These are phyloP conservation scores for Xylaria sp. DNA, from an alignment of 2,329 filamentous ascomycete species.

Conservation along the genomic window DNA sequence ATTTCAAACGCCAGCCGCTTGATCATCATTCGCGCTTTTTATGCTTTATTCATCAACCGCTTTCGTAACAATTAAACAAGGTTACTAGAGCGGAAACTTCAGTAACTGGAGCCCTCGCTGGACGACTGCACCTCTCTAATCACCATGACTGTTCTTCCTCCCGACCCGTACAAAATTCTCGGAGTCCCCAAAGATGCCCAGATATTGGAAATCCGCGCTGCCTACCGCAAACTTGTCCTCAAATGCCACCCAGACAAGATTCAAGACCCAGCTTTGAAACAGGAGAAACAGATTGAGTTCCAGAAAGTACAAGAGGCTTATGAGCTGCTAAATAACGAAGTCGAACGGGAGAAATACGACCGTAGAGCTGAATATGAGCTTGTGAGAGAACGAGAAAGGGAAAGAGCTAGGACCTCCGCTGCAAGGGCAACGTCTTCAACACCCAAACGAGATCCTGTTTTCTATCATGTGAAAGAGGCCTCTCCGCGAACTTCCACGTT, in stretches of 20 bases:
- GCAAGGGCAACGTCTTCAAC: conserved; percentile 47
- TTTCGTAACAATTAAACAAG: conserved; percentile 41
- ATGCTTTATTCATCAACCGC: conserved; percentile 45
- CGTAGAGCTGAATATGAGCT: conserved; percentile 71
- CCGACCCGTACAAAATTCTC: conserved; percentile 83
- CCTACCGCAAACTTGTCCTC: conserved; percentile 86
- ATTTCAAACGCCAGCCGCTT: conserved; percentile 44
- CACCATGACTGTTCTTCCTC: conserved; percentile 64
- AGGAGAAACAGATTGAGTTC: conserved; percentile 85
- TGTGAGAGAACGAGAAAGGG: conserved; percentile 58
- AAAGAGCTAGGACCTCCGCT: conserved; percentile 49
- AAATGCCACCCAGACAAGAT: conserved; percentile 94
- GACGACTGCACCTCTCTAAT: conserved; percentile 37
- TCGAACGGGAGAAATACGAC: conserved; percentile 81
- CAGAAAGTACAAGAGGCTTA: conserved; percentile 94
- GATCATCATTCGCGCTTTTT: conserved; percentile 42
- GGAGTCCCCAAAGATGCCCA: conserved; percentile 79
- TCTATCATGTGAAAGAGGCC: conserved; percentile 62
- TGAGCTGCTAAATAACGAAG: conserved; percentile 85
- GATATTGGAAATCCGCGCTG: conserved; percentile 76
- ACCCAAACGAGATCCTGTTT: conserved; percentile 51
- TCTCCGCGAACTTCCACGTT: conserved; percentile 60
- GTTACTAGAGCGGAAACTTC: conserved; percentile 28
- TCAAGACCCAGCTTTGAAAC: conserved; percentile 79
- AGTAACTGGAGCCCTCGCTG: conserved; percentile 37